Evolutionary conservation across 2,329 filamentous ascomycete species (phyloP).

Genomic region (Sclerotinia borealis): DNA sequence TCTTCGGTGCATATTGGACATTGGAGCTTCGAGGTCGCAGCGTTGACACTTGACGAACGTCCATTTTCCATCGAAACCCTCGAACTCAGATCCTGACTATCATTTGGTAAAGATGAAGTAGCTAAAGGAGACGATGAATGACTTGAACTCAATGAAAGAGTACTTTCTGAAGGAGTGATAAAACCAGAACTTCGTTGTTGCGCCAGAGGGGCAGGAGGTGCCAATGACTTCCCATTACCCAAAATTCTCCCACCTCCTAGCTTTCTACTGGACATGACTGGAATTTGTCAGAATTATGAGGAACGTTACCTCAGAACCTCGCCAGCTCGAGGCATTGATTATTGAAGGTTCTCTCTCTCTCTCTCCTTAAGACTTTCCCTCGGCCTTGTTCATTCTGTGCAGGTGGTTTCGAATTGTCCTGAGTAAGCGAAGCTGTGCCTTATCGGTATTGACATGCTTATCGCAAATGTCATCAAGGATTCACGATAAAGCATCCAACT

Average conservation of each 20-base stretch:
- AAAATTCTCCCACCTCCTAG: conserved; percentile 89
- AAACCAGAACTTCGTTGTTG: conserved; percentile 34
- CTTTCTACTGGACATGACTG: conserved; percentile 71
- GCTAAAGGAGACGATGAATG: conserved; percentile 51
- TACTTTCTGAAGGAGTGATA: conserved; percentile 61
- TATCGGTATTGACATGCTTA: conserved; percentile 5
- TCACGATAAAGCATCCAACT: background rate
- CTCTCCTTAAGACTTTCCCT: conserved; percentile 1
- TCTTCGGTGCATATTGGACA: conserved; percentile 99
- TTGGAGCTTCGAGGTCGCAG: conserved; percentile 62
- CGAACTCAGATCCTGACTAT: conserved; percentile 72
- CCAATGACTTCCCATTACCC: conserved; percentile 78
- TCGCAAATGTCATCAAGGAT: conserved; percentile 6
- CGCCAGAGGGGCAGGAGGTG: conserved; percentile 50
- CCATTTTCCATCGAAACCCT: conserved; percentile 67
- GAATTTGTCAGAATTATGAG: conserved; percentile 18
- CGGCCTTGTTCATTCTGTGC: background rate
- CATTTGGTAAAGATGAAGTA: conserved; percentile 62
- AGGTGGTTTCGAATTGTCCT: conserved; percentile 1
- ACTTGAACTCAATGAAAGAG: conserved; percentile 70
- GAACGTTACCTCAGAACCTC: conserved; percentile 19
- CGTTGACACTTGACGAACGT: conserved; percentile 42
- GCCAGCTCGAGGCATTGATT: conserved; percentile 23
- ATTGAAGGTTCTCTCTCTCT: background rate
- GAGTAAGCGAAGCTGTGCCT: conserved; percentile 11